A percentile compares a stretch with the other conserved stretches of the same genome.
These are phyloP conservation scores for Musa troglodytarum DNA, from an alignment of 176 grass and related monocot genomes.

Conservation along the genomic window DNA sequence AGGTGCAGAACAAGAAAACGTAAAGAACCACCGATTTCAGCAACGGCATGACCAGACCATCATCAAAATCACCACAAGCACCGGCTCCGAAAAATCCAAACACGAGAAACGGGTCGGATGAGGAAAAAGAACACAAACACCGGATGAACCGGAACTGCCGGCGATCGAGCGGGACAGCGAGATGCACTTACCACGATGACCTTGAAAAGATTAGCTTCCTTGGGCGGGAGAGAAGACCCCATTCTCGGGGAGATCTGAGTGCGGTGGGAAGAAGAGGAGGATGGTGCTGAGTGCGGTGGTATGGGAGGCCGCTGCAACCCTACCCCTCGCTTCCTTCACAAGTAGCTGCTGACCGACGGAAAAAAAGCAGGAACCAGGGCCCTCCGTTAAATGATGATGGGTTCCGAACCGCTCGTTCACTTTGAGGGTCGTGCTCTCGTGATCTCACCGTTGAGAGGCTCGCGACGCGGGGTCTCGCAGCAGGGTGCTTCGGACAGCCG, in stretches of 20 bases:
- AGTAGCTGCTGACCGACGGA: background rate
- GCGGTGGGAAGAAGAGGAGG: background rate
- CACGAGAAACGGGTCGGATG: background rate
- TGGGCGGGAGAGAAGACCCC: slow-evolving; percentile 95
- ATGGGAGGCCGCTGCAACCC: background rate
- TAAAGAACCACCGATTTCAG: too few species aligned
- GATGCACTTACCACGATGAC: slow-evolving; percentile 78
- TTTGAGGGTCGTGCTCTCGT: background rate
- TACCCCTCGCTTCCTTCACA: background rate
- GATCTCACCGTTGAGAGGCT: background rate
- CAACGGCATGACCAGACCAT: too few species aligned
- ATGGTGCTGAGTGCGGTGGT: background rate
- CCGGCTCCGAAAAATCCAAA: background rate
- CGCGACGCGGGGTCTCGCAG: too few species aligned
- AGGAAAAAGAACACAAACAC: background rate
- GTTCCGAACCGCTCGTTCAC: background rate
- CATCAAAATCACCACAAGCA: background rate
- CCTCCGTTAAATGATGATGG: background rate
- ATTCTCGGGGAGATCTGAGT: slow-evolving; percentile 30
- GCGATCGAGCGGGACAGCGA: background rate
- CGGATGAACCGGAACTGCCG: slow-evolving; percentile 3
- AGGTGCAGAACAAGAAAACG: too few species aligned
- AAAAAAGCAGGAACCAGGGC: background rate
- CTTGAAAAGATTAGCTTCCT: slow-evolving; percentile 99
- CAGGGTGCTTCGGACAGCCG: too few species aligned